Base-by-base conservation (phyloP, 2,329 filamentous ascomycete genomes). In the Sporothrix mexicana region DNA sequence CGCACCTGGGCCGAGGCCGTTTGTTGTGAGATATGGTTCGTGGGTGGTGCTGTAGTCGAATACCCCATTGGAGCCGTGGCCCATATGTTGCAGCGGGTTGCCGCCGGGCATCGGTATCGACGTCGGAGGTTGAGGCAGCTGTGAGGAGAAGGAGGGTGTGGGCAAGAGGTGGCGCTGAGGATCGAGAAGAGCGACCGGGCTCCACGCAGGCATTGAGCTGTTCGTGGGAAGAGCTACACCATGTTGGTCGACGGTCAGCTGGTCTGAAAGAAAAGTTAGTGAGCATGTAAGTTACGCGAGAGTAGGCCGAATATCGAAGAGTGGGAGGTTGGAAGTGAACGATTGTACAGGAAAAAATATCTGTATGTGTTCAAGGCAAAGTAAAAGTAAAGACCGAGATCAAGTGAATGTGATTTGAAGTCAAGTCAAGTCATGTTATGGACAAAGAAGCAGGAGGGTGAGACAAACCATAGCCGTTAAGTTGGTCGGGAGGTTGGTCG, bases 191-290 rank as follows among this genome's bases (percentile, higher is more conserved):
- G 79, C 75, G 10, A 80, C 79, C 20, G 84, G 79, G 68, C 84
- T 83, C 82, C 85, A 86, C 69, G 80, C 75, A 43, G 78, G 78
- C 75, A 79, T 70, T 76, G 73, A 49, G 45, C 43, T 15, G 23
- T 51, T 30, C n/a, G 51, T 23, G n/a, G 53, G 61, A 17, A 62
- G 43, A 67, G 30, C 47, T 20, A 45, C 59, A 13, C 55, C 23
- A 55, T 51, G 64, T 17, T 61, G 69, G 23, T 66, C 49, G 13
- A 66, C 30, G 3, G 79, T 76, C 73, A 76, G 74, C 74, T 77
- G 78, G 73, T 78, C 81, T 81, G 74, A 66, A 51, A 41, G 23
- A n/a, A 2, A 55, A 3, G 66, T 68, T 41, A 68, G 66, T 36
- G 2, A 36, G 3, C 30, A 36, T 36, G 30, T 5, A 36, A 36